Conservation (phyloP, 352 stramenopile species). For the Phytophthora idaei region DNA sequence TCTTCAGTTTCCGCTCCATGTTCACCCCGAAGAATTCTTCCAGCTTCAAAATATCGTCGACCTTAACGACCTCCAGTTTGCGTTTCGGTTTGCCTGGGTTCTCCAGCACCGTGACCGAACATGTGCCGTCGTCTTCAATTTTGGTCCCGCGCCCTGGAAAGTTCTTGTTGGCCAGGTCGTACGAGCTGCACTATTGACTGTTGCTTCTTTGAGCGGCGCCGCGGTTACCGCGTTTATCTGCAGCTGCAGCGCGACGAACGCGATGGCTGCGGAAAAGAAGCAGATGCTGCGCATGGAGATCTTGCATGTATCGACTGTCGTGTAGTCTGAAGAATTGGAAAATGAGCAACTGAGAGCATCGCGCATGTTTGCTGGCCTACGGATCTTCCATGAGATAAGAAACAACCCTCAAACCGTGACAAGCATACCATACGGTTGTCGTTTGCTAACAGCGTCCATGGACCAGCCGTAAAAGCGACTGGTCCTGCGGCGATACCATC, state of each 20-base stretch:
- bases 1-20: constrained; percentile 25
- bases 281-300: background rate
- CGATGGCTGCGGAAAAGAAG: background rate
- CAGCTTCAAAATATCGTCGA: constrained; percentile 15
- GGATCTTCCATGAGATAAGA: too few species aligned
- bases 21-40: constrained; percentile 6
- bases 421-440: too few species aligned
- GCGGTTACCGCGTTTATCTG: constrained; percentile 4
- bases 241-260: background rate
- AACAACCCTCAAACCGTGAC: too few species aligned
- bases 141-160: constrained; percentile 8
- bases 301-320: background rate
- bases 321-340: too few species aligned
- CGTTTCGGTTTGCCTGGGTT: background rate
- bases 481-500: background rate
- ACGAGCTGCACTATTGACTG: constrained; percentile 8
- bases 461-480: background rate
- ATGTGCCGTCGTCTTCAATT: background rate
- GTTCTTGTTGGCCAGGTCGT: constrained; percentile 4
- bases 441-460: too few species aligned
- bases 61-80: constrained; percentile 1
- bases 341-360: too few species aligned
- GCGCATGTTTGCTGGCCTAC: too few species aligned
- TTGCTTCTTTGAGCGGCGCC: constrained; percentile 5
- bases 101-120: background rate